Evolutionary conservation across 305 asterid species (phyloP).

Genomic region (Fraxinus dipetala): DNA sequence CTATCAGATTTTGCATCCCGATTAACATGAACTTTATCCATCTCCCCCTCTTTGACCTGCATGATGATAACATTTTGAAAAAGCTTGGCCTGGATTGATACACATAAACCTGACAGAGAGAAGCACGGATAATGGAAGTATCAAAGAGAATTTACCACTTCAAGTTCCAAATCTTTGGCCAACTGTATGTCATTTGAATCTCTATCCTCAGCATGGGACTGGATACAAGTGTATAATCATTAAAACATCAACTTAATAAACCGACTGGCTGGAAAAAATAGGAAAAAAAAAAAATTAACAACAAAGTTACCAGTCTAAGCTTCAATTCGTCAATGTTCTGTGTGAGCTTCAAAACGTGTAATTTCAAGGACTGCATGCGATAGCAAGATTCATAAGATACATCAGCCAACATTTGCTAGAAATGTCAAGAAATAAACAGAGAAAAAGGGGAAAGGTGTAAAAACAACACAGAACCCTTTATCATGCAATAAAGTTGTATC

Average conservation of each 20-base stretch:
- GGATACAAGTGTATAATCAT: slow-evolving; percentile 21
- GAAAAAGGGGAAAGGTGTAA: neutral
- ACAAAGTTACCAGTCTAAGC: slow-evolving; percentile 61
- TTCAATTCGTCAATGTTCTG: slow-evolving; percentile 60
- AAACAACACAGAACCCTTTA: neutral
- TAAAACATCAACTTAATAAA: slow-evolving; percentile 11
- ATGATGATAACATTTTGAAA: slow-evolving; percentile 15
- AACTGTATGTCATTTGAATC: slow-evolving; percentile 27
- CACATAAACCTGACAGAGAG: slow-evolving; percentile 13
- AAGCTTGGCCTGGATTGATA: slow-evolving; percentile 23
- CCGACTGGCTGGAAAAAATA: slow-evolving; percentile 13
- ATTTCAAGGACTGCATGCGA: slow-evolving; percentile 80
- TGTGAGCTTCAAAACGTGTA: slow-evolving; percentile 81
- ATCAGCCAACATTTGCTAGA: slow-evolving; percentile 15
- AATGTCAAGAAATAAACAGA: slow-evolving; percentile 16
- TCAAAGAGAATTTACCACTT: slow-evolving; percentile 41
- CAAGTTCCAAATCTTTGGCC: slow-evolving; percentile 33
- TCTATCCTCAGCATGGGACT: slow-evolving; percentile 52
- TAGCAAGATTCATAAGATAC: slow-evolving; percentile 27
- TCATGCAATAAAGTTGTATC: neutral
- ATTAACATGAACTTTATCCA: slow-evolving; percentile 22
- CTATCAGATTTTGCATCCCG: slow-evolving; percentile 21
- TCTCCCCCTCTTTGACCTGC: slow-evolving; percentile 46
- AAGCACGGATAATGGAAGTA: slow-evolving; percentile 6
- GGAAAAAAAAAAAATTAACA: neutral